Conservation (phyloP, 192 early-diverging fungal species). For the Hyaloraphidium curvatum region DNA sequence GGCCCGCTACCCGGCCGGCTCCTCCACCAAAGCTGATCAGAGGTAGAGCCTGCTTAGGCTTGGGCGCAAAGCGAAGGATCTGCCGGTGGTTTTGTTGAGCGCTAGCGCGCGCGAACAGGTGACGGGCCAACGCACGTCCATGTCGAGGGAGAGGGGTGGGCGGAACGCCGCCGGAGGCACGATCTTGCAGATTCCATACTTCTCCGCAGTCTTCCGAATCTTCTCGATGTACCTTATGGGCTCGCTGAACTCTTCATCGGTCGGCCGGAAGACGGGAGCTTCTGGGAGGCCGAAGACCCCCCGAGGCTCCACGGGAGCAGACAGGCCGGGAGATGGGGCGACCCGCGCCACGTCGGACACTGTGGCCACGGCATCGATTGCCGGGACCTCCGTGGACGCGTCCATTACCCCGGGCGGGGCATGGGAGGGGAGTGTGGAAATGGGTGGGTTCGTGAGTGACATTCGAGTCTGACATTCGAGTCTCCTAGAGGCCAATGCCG, state of each 20-base stretch:
- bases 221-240: conserved; percentile 66
- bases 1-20: too few relatives aligned
- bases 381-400: too few relatives aligned
- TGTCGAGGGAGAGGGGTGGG: conserved; percentile 63
- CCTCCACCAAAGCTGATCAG: background rate
- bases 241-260: conserved; percentile 57
- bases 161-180: conserved; percentile 73
- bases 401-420: too few relatives aligned
- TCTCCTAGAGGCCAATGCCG: too few relatives aligned
- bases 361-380: too few relatives aligned
- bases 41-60: background rate
- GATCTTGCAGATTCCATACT: conserved; percentile 76
- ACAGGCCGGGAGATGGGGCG: too few relatives aligned
- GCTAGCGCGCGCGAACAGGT: background rate
- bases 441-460: too few relatives aligned
- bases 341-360: too few relatives aligned
- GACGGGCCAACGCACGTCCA: conserved; percentile 25
- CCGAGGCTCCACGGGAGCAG: too few relatives aligned
- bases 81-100: background rate
- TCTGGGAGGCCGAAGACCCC: conserved; percentile 59
- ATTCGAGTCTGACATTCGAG: too few relatives aligned
- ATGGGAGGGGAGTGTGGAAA: too few relatives aligned
- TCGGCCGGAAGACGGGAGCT: conserved; percentile 66
- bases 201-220: conserved; percentile 53
- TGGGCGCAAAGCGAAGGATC: background rate